A percentile compares a stretch with the other conserved stretches of the same genome.
Conservation (phyloP, 2,329 filamentous ascomycete species). For the Ophiostoma ulmi region DNA sequence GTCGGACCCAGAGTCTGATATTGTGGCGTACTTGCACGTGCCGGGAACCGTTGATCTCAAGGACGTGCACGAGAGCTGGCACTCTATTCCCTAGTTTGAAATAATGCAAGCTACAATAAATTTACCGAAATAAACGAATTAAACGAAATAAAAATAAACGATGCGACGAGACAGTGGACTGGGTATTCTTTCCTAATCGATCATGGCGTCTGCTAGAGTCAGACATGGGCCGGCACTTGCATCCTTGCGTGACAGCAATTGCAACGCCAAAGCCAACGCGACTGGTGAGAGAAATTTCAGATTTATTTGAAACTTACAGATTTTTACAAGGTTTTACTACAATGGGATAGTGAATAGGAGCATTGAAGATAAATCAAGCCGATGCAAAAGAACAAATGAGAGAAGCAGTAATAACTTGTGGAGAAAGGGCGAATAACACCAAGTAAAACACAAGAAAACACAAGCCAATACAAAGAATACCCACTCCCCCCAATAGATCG, state of each 20-base stretch:
- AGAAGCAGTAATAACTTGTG: neutral
- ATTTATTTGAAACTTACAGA: no score
- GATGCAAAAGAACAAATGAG: neutral
- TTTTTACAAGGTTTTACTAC: neutral
- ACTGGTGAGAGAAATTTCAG: neutral
- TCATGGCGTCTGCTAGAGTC: neutral
- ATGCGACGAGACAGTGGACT: neutral
- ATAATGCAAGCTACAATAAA: neutral
- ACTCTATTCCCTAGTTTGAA: conserved; percentile 11
- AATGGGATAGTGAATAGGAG: neutral
- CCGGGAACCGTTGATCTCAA: conserved; percentile 55
- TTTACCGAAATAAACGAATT: neutral
- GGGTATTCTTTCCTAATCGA: neutral
- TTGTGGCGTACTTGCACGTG: conserved; percentile 41
- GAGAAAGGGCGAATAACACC: neutral
- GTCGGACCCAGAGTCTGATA: conserved; percentile 37
- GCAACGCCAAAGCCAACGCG: neutral
- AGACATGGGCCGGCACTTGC: neutral
- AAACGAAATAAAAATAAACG: neutral
- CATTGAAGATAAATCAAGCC: neutral
- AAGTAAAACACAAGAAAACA: neutral
- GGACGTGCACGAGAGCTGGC: conserved; percentile 65
- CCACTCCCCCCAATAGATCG: neutral
- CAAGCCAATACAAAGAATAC: neutral
- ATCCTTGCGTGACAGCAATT: neutral